These are phyloP conservation scores for Bonia amplexicaulis DNA, from an alignment of 176 grass and related monocot genomes.

Conservation along the genomic window DNA sequence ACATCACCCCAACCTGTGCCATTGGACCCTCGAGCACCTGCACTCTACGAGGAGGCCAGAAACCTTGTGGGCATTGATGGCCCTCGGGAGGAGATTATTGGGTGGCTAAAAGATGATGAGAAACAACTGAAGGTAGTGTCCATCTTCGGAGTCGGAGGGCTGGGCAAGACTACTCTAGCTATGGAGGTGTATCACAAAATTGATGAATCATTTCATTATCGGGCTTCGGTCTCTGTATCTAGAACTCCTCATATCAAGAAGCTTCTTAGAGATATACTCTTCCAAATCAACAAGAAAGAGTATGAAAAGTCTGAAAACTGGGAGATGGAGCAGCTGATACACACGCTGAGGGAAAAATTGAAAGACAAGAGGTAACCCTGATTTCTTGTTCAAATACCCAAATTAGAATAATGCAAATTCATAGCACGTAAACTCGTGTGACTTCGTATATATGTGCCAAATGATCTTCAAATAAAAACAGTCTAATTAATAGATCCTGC, in stretches of 20 bases:
- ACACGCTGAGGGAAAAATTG: background rate
- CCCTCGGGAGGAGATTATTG: background rate
- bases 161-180: background rate
- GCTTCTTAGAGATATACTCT: background rate
- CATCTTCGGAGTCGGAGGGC: background rate
- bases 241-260: background rate
- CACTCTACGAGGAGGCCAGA: background rate
- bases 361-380: background rate
- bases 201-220: background rate
- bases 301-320: rapidly evolving
- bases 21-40: background rate
- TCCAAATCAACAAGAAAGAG: background rate
- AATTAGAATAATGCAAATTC: too few species aligned
- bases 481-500: too few species aligned
- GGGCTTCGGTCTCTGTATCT: background rate
- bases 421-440: too few species aligned
- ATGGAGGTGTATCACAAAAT: background rate
- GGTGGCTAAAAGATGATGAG: background rate
- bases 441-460: too few species aligned
- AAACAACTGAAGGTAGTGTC: background rate
- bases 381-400: too few species aligned
- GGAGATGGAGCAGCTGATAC: background rate
- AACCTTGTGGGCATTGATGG: background rate
- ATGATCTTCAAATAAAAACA: too few species aligned
- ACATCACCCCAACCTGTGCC: rapidly evolving